Evolutionary conservation across 768 basidiomycete genomes (phyloP).

Genomic region (Russula griseocarnosa): DNA sequence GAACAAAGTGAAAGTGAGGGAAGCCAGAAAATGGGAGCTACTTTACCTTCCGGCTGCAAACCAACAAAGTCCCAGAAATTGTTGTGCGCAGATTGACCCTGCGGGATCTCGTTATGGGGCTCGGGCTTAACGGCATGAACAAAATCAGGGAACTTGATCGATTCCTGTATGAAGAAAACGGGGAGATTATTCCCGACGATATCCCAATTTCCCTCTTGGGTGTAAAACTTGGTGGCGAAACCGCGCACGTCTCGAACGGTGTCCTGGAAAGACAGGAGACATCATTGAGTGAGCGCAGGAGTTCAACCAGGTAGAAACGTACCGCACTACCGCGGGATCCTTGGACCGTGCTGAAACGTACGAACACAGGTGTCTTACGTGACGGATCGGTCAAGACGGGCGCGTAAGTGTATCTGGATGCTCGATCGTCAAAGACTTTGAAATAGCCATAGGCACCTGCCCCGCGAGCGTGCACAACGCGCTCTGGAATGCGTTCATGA

Average conservation of each 20-base stretch:
- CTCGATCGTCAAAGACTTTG: slow-evolving; percentile 61
- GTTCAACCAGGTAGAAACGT: slow-evolving; percentile 29
- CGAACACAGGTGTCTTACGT: slow-evolving; percentile 70
- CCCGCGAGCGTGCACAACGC: slow-evolving; percentile 61
- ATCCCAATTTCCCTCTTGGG: slow-evolving; percentile 83
- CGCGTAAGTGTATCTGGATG: slow-evolving; percentile 69
- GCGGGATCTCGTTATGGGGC: slow-evolving; percentile 75
- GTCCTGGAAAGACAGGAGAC: slow-evolving; percentile 39
- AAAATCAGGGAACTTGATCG: slow-evolving; percentile 82
- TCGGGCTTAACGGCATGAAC: slow-evolving; percentile 85
- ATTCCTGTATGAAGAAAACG: slow-evolving; percentile 78
- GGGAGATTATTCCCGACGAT: slow-evolving; percentile 82
- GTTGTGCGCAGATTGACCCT: slow-evolving; percentile 69
- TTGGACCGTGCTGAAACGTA: slow-evolving; percentile 83
- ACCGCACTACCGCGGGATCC: slow-evolving; percentile 82
- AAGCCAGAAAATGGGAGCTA: background rate
- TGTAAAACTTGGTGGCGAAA: slow-evolving; percentile 82
- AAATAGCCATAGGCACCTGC: slow-evolving; percentile 80
- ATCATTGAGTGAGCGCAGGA: background rate
- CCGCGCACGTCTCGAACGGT: slow-evolving; percentile 84
- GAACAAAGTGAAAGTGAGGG: slow-evolving; percentile 19
- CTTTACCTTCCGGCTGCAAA: slow-evolving; percentile 59
- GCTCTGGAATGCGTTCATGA: slow-evolving; percentile 87
- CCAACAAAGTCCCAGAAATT: slow-evolving; percentile 86
- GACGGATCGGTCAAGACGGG: slow-evolving; percentile 68